Percentiles rank a stretch among this genome's conserved stretches.
Conservation (phyloP, 805 yeast species). For the Grigorovia yakushimaensis region DNA sequence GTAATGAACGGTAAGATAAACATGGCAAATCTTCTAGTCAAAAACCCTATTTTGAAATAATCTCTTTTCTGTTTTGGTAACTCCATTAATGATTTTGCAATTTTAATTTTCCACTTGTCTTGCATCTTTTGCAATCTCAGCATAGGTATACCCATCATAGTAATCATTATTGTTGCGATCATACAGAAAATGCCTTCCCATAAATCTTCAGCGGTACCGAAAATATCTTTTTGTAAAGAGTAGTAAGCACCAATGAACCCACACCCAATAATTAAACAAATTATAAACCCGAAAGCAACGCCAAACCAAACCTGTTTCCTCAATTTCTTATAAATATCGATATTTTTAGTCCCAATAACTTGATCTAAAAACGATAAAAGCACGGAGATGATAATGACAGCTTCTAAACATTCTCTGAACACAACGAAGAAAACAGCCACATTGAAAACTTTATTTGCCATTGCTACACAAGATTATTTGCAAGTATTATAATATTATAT, state of each 20-base stretch:
- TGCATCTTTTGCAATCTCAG: conserved; percentile 92
- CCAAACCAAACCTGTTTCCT: conserved; percentile 86
- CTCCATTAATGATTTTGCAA: conserved; percentile 72
- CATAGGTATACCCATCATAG: conserved; percentile 95
- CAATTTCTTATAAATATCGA: conserved; percentile 47
- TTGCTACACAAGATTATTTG: neutral
- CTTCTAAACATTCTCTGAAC: conserved; percentile 90
- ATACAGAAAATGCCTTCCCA: conserved; percentile 97
- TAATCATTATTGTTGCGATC: conserved; percentile 80
- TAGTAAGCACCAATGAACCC: conserved; percentile 94
- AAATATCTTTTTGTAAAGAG: conserved; percentile 67
- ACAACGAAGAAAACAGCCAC: conserved; percentile 73
- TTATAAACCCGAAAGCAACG: conserved; percentile 55
- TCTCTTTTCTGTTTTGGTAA: conserved; percentile 41
- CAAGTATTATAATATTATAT: neutral
- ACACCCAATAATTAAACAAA: conserved; percentile 80
- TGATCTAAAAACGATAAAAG: conserved; percentile 85
- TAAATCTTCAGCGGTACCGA: conserved; percentile 79
- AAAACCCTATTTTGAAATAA: conserved; percentile 44
- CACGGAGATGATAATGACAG: conserved; percentile 84
- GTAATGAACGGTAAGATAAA: conserved; percentile 85
- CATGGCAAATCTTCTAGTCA: conserved; percentile 72
- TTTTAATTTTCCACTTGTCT: conserved; percentile 92
- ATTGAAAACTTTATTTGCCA: conserved; percentile 32
- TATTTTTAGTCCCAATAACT: conserved; percentile 54